Evolutionary conservation across 2,329 filamentous ascomycete species (phyloP), one percentile per base, ranked within the genome.

Genomic region (Cyanodermella asteris): DNA sequence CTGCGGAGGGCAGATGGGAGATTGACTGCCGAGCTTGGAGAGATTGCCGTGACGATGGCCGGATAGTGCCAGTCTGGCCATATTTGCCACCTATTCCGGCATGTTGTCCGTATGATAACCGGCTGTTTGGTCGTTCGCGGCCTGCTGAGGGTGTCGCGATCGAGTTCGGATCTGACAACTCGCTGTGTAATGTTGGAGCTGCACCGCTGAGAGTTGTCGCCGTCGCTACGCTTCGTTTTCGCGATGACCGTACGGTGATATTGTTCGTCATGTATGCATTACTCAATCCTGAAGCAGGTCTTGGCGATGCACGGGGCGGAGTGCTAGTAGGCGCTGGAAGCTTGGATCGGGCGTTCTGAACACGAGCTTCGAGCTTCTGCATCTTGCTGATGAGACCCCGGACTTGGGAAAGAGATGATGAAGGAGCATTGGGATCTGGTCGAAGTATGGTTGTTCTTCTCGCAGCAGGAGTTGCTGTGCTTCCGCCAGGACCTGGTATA

Each of bases 311-410:
- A 23, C 72, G 69, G 11, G 82, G 80, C 4, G 82, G 81, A 1
- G 75, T 87, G 27, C 58, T 61, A 6, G 67, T 61, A 3, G 82
- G 78, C 2, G 74, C 78, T 3, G 87, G 87, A 12, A 97, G 64
- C 49, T 87, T 91, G 19, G 84, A 93, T 37, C 81, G 71, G 11
- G 74, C 87, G 13, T 73, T 80, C 32, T 94, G 81, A 7, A 97
- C 84, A 22, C 87, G 68, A 34, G 87, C 78, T 47, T 94, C 87
- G 32, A 97, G 70, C 36, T 80, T 77, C 49, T 93, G 80, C 81
- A 94, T 93, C 51, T 94, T 87, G 15, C 80, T 82, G 30, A 90
- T 91, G 35, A 97, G 69, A 16, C 73, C 75, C 34, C 84, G 78
- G 41, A 97, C 91, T 45, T 97, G 87, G 36, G 76, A 75, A 24